Base-by-base conservation (phyloP, 2,329 filamentous ascomycete genomes). In the Alternaria sp. region DNA sequence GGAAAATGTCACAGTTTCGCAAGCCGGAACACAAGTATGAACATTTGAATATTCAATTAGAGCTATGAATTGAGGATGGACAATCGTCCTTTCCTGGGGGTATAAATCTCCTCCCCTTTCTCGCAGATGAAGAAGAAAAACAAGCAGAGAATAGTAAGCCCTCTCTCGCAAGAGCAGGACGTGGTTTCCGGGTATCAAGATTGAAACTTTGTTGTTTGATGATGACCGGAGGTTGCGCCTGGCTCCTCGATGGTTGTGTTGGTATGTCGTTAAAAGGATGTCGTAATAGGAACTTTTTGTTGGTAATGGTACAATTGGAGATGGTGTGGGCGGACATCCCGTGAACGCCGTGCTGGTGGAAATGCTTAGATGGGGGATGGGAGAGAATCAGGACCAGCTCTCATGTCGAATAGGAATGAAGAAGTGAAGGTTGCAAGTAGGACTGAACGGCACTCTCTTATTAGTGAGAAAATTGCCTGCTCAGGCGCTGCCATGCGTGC, bases 381-480 rank as follows among this genome's bases (percentile, higher is more conserved):
- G 74, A 76, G 74, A 75, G 75, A 77, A 69, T 77, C 74, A 74
- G 74, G 69, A 77, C 72, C 75, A 77, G 74, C 74, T 76, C 76
- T 75, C 74, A 56, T 44, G 23, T n/a, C 45, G 39, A 26, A n/a
- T 42, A 37, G 37, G 28, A 13, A 37, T 52, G 56, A 52, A 54
- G 45, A 54, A 55, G 42, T 50, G 45, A 53, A 57, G 48, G 24
- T 28, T 42, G 40, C 26, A 49, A 14, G 29, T 13, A 41, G 50
- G 24, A 39, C 2, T n/a, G 28, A 29, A 24, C 14, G 23, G 36
- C 29, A 46, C 21, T 34, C 26, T 41, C 54, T 58, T 71, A 70
- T 57, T 70, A 60, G 63, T 72, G 68, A 21, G 74, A 73, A 58
- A 77, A 75, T 58, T 72, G 68, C 62, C 70, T 67, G 53, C 68